These are phyloP conservation scores for Logfia minima DNA, from an alignment of 129 eudicot genomes.

Conservation along the genomic window DNA sequence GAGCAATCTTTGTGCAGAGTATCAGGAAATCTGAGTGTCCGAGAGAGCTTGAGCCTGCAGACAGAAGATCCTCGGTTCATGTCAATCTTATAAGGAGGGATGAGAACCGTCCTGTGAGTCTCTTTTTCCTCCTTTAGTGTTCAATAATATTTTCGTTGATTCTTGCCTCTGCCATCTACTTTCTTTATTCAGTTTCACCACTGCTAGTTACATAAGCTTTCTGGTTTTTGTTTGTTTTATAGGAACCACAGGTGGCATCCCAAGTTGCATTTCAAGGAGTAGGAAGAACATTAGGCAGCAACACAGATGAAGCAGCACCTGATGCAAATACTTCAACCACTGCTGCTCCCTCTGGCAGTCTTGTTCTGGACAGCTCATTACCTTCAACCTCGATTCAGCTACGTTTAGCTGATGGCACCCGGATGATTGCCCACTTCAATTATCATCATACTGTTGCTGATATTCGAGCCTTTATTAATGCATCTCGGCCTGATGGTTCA, in stretches of 20 bases:
- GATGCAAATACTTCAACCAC: constrained; percentile 30
- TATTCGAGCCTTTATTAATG: constrained; percentile 75
- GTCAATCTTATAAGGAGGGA: constrained; percentile 76
- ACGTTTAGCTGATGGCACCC: constrained; percentile 73
- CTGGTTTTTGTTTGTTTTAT: constrained; percentile 18
- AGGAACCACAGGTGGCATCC: constrained; percentile 59
- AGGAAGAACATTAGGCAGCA: constrained; percentile 78
- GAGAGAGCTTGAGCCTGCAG: constrained; percentile 89
- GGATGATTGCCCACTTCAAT: constrained; percentile 76
- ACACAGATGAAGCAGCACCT: constrained; percentile 41
- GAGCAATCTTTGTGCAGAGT: constrained; percentile 51
- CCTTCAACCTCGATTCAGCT: constrained; percentile 83
- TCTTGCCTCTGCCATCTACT: neutral
- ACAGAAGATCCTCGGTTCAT: constrained; percentile 65
- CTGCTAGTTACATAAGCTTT: neutral
- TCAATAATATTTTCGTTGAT: neutral
- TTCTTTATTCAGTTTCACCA: neutral
- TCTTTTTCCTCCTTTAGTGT: neutral
- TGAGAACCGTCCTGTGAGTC: constrained; percentile 64
- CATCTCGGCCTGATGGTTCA: constrained; percentile 71
- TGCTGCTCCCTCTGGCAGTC: constrained; percentile 47
- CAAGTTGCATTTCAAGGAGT: constrained; percentile 70
- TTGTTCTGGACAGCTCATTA: constrained; percentile 53
- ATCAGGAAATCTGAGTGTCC: constrained; percentile 85
- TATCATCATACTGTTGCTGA: constrained; percentile 74